Evolutionary conservation across 1,284 basidiomycete species (phyloP).

Genomic region (Sporisorium reilianum): DNA sequence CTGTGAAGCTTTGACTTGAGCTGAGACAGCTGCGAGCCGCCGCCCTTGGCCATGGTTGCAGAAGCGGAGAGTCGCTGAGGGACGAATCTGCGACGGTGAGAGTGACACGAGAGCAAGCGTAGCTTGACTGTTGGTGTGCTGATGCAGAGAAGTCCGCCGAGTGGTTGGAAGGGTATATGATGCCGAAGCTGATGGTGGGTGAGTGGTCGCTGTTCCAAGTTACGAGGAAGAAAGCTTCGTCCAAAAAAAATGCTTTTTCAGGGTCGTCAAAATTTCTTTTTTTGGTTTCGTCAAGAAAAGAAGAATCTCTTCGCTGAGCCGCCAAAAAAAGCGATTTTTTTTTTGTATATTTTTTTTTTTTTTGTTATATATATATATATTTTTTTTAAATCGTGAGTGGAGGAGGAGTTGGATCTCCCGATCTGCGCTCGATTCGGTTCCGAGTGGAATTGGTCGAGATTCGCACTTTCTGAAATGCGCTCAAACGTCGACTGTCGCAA

Average conservation of each 20-base stretch:
- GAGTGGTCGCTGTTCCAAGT: conserved; percentile 4
- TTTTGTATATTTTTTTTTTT: no score
- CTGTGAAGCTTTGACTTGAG: conserved; percentile 62
- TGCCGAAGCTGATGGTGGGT: conserved; percentile 3
- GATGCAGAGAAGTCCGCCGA: no score
- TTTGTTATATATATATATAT: no score
- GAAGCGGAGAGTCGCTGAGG: no score
- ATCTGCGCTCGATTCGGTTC: conserved; percentile 32
- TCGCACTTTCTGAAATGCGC: conserved; percentile 15
- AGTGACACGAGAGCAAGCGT: no score
- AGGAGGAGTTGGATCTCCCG: conserved; percentile 22
- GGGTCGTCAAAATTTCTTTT: conserved; percentile 41
- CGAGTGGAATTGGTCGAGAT: conserved; percentile 29
- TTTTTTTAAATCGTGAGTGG: conserved; percentile 9
- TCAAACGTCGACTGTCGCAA: neutral
- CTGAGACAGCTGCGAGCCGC: conserved; percentile 68
- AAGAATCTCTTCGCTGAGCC: neutral
- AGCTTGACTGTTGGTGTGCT: no score
- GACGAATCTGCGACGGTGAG: neutral
- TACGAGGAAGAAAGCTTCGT: neutral
- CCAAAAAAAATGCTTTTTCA: conserved; percentile 2
- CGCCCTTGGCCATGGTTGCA: conserved; percentile 57
- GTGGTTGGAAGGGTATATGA: conserved; percentile 16
- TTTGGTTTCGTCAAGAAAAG: no score
- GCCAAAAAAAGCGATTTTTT: neutral